phyloP scores from a whole-genome alignment of 768 basidiomycete species.

The Amanita muscaria region DNA sequence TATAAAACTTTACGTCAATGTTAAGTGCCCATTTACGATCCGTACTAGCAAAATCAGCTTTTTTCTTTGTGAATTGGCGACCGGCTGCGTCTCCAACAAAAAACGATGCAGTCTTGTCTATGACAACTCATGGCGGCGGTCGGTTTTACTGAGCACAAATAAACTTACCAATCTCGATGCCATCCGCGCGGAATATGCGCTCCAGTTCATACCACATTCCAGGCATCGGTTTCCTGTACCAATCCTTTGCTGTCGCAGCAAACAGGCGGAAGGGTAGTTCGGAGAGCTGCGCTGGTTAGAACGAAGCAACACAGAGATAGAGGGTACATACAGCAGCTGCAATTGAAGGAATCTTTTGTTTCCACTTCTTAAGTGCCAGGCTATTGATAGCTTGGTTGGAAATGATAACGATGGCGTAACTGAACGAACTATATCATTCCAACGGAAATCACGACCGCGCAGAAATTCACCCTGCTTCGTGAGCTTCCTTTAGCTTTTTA shows the following conservation, averaged over 20 bases:
- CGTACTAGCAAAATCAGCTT: slow-evolving; percentile 64
- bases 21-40: slow-evolving; percentile 86
- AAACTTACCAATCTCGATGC: slow-evolving; percentile 54
- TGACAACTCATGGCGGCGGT: not conserved
- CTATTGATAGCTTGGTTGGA: slow-evolving; percentile 69
- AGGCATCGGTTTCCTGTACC: slow-evolving; percentile 77
- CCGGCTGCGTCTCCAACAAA: slow-evolving; percentile 92
- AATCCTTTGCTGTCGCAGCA: slow-evolving; percentile 68
- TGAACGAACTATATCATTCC: not conserved
- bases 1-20: slow-evolving; percentile 61
- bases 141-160: not conserved
- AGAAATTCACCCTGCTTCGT: slow-evolving; percentile 49
- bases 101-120: slow-evolving; percentile 61
- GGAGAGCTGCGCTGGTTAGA: slow-evolving; percentile 40
- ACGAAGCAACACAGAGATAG: not conserved
- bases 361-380: slow-evolving; percentile 52
- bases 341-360: slow-evolving; percentile 63
- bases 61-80: slow-evolving; percentile 27
- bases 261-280: slow-evolving; percentile 69
- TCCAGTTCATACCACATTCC: slow-evolving; percentile 80
- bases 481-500: slow-evolving; percentile 47
- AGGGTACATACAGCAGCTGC: slow-evolving; percentile 43
- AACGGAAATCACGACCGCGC: not conserved
- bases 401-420: slow-evolving; percentile 66
- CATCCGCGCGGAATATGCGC: slow-evolving; percentile 46